phyloP scores from a whole-genome alignment of 2,329 filamentous ascomycete species.

The Microcyclospora tardicrescens region DNA sequence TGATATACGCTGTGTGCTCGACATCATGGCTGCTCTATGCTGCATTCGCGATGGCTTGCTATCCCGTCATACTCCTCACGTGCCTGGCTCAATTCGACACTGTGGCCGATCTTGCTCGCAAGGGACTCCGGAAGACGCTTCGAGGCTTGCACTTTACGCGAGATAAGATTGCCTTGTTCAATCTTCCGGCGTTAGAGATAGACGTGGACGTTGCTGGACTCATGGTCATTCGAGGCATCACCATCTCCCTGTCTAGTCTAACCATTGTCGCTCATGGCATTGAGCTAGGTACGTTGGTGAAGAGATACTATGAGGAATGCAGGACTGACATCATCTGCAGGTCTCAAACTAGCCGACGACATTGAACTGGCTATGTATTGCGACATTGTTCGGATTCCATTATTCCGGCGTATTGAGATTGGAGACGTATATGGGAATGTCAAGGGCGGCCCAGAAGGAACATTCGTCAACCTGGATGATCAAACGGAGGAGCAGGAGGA shows the following conservation, averaged over 20 bases:
- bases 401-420: constrained; percentile 40
- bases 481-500: constrained; percentile 27
- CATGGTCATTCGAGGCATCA: constrained; percentile 40
- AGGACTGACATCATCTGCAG: constrained; percentile 1
- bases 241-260: constrained; percentile 37
- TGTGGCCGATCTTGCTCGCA: constrained; percentile 25
- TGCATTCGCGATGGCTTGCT: constrained; percentile 31
- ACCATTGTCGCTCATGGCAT: constrained; percentile 40
- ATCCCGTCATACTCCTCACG: constrained; percentile 29
- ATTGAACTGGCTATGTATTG: constrained; percentile 41
- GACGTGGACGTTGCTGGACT: constrained; percentile 41
- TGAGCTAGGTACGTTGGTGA: constrained; percentile 31
- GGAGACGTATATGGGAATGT: constrained; percentile 42
- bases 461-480: constrained; percentile 29
- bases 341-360: constrained; percentile 38
- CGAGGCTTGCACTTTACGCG: constrained; percentile 37
- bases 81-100: constrained; percentile 36
- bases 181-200: constrained; percentile 40
- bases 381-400: constrained; percentile 35
- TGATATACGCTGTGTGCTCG: constrained; percentile 34
- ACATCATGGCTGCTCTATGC: constrained; percentile 42
- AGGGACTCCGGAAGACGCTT: constrained; percentile 24
- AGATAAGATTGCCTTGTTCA: constrained; percentile 38
- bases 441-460: constrained; percentile 43
- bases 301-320: not conserved